These are phyloP conservation scores for Sesbania bispinosa DNA, from an alignment of 306 rosid genomes.

Conservation along the genomic window DNA sequence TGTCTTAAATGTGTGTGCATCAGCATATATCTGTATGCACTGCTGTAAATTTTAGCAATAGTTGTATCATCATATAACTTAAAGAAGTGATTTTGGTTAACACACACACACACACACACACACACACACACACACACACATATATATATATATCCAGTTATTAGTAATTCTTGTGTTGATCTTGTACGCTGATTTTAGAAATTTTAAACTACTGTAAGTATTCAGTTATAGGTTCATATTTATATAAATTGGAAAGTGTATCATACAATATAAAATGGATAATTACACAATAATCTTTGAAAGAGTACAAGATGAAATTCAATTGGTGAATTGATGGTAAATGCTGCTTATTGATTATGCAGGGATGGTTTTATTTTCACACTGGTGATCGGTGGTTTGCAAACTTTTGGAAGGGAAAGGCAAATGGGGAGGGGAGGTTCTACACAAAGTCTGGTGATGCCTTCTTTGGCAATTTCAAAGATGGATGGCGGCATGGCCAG, in stretches of 20 bases:
- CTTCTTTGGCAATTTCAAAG: constrained; percentile 80
- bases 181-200: constrained; percentile 1
- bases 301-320: not conserved
- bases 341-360: constrained; percentile 22
- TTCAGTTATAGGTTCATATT: not conserved
- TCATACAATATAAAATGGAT: not conserved
- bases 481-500: constrained; percentile 89
- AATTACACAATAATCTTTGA: constrained; percentile 13
- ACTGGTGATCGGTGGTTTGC: constrained; percentile 92
- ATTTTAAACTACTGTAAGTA: not conserved
- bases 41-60: not conserved
- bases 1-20: not conserved
- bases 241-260: constrained; percentile 15
- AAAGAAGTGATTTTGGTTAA: not conserved
- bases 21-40: not conserved
- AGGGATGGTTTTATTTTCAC: constrained; percentile 97
- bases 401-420: constrained; percentile 99
- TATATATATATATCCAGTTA: not conserved
- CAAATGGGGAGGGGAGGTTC: constrained; percentile 93
- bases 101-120: too few relatives aligned
- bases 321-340: constrained; percentile 9
- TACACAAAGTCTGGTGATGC: constrained; percentile 83
- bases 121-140: too few relatives aligned
- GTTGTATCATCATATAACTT: not conserved
- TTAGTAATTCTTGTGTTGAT: not conserved